Base-by-base conservation (phyloP, 768 basidiomycete genomes). In the Dendrothele bispora region DNA sequence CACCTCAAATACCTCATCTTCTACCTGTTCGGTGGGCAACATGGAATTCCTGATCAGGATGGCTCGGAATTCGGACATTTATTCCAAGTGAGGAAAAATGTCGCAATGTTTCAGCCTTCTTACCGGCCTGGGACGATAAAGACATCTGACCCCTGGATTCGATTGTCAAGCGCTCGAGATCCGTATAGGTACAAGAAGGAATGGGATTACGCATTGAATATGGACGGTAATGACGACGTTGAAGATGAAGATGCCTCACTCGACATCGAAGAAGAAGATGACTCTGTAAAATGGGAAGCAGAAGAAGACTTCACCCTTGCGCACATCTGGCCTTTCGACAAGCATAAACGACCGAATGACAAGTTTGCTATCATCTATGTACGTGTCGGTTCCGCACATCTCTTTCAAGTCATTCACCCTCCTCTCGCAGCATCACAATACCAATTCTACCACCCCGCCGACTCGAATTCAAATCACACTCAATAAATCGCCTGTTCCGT, bases 251-350 rank as follows among this genome's bases (percentile, higher is more conserved):
- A 73, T 22, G 63, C 64, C 0, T 68, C 70, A 43, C 73, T 75
- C 47, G 75, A 75, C 50, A 65, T 67, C 30, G 55, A 54, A 4
- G 54, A 49, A n/a, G 54, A 56, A 18, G 47, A 52, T 15, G 53
- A 48, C 4, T 61, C 59, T 15, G 86, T 84, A 79, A 73, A 69
- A 34, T 88, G 86, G 86, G 77, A 81, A 42, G 77, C 80, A 2
- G 87, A 88, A 57, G 83, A 86, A 56, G 86, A 86, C 51, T 74
- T 78, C 39, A 77, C 77, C 0, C 60, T 88, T 12, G 72, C 60
- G 7, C 77, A 81, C 55, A 78, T 78, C 4, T 89, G 85, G 83
- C 46, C 46, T n/a, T 36, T 22, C 3, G 15, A 28, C 14, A 11
- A 22, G 6, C 37, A 36, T 1, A 15, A 32, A 39, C 72, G 77